Conservation (phyloP, 768 basidiomycete species). For the Pleurotus giganteus region DNA sequence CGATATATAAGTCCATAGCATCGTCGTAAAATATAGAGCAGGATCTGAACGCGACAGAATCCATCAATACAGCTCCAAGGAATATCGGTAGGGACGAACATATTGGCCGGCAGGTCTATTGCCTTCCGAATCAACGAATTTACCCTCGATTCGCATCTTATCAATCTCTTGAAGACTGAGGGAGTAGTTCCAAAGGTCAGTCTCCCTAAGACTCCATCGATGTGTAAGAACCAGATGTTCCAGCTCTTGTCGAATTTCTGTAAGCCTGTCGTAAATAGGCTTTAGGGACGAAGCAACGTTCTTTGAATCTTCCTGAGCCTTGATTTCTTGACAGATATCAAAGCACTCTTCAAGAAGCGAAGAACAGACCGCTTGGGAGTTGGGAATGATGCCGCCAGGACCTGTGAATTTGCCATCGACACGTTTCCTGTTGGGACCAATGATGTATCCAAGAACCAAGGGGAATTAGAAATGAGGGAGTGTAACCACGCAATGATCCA, state of each 20-base stretch:
- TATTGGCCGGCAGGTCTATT: slow-evolving; percentile 93
- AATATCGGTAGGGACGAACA: slow-evolving; percentile 43
- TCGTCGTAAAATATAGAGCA: slow-evolving; percentile 88
- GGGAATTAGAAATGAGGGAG: slow-evolving; percentile 11
- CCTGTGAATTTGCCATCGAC: slow-evolving; percentile 96
- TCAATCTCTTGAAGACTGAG: slow-evolving; percentile 94
- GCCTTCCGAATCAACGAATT: slow-evolving; percentile 94
- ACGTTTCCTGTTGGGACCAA: slow-evolving; percentile 57
- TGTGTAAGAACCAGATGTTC: slow-evolving; percentile 93
- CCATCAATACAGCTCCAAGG: not conserved
- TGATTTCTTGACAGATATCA: slow-evolving; percentile 93
- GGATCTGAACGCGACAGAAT: slow-evolving; percentile 50
- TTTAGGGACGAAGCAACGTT: slow-evolving; percentile 83
- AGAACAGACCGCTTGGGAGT: slow-evolving; percentile 88
- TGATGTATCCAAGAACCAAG: not conserved
- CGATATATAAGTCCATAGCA: slow-evolving; percentile 97
- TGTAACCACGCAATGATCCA: slow-evolving; percentile 12
- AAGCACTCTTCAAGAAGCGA: slow-evolving; percentile 96
- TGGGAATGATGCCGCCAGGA: slow-evolving; percentile 84
- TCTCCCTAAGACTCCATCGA: slow-evolving; percentile 95
- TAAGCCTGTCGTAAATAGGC: slow-evolving; percentile 91
- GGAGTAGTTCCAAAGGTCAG: slow-evolving; percentile 91
- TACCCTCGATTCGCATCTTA: slow-evolving; percentile 94
- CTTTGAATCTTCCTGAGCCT: slow-evolving; percentile 87
- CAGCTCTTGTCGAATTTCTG: slow-evolving; percentile 80